A percentile compares a stretch with the other conserved stretches of the same genome.
These are phyloP conservation scores for Striga hermonthica DNA, from an alignment of 305 asterid genomes.

Conservation along the genomic window DNA sequence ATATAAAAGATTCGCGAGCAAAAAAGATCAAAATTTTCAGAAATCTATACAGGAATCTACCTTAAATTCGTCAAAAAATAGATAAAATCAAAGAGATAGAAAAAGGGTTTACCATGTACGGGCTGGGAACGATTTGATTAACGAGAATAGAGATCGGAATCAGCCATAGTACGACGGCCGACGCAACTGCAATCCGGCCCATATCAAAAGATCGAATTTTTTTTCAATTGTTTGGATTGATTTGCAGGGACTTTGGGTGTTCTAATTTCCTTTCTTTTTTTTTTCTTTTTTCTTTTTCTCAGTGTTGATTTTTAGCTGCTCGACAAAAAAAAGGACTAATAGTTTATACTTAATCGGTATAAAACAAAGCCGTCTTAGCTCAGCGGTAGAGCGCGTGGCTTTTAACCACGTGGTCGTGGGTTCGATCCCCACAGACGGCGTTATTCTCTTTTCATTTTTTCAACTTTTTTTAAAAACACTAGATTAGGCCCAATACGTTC, in stretches of 20 bases:
- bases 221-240: not conserved
- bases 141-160: slow-evolving; percentile 60
- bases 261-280: too few relatives aligned
- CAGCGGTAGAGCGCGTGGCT: slow-evolving; percentile 82
- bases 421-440: slow-evolving; percentile 95
- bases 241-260: not conserved
- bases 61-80: slow-evolving; percentile 10
- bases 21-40: not conserved
- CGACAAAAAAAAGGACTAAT: too few relatives aligned
- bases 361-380: too few relatives aligned
- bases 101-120: slow-evolving; percentile 65
- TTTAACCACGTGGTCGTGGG: slow-evolving; percentile 98
- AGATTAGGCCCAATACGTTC: too few relatives aligned
- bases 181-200: slow-evolving; percentile 64
- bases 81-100: not conserved
- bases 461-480: too few relatives aligned
- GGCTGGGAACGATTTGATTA: slow-evolving; percentile 71
- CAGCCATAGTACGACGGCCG: slow-evolving; percentile 52
- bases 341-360: too few relatives aligned
- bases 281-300: too few relatives aligned
- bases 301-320: too few relatives aligned
- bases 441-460: not conserved
- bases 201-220: slow-evolving; percentile 28
- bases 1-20: not conserved
- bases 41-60: not conserved